Conservation (phyloP, 495 filamentous ascomycete genomes). For the Penicillium waksmanii region DNA sequence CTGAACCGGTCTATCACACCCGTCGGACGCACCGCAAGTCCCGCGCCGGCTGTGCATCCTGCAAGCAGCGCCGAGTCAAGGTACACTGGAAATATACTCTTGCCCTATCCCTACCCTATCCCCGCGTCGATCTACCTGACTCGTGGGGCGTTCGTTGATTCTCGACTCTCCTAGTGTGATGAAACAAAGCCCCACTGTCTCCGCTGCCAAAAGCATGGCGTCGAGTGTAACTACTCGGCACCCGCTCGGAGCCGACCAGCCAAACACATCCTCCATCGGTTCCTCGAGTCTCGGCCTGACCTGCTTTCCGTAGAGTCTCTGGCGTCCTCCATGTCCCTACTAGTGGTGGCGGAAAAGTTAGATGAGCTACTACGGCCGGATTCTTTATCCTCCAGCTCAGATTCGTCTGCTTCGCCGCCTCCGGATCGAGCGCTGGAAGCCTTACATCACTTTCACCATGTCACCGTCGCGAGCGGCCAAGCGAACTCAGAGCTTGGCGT, state of each 20-base stretch:
- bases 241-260: constrained; percentile 6
- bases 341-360: constrained; percentile 28
- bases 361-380: constrained; percentile 28
- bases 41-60: constrained; percentile 49
- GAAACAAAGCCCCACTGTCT: constrained; percentile 49
- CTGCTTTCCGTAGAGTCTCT: constrained; percentile 24
- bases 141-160: not conserved
- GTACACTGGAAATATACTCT: constrained; percentile 26
- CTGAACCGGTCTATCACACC: constrained; percentile 33
- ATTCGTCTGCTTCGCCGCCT: not conserved
- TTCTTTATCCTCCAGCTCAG: not conserved
- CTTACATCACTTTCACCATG: constrained; percentile 40
- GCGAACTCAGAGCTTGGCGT: constrained; percentile 22
- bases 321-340: constrained; percentile 31
- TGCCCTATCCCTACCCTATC: not conserved
- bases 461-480: constrained; percentile 29
- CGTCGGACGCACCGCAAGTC: constrained; percentile 48
- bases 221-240: constrained; percentile 43
- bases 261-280: constrained; percentile 25
- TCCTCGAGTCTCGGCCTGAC: constrained; percentile 16
- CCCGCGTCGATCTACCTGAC: constrained; percentile 1
- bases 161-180: constrained; percentile 42
- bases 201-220: constrained; percentile 44
- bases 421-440: constrained; percentile 23
- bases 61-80: constrained; percentile 54